phyloP scores from a whole-genome alignment of 2,329 filamentous ascomycete genomes.

The Chaetothyriales sp. region DNA sequence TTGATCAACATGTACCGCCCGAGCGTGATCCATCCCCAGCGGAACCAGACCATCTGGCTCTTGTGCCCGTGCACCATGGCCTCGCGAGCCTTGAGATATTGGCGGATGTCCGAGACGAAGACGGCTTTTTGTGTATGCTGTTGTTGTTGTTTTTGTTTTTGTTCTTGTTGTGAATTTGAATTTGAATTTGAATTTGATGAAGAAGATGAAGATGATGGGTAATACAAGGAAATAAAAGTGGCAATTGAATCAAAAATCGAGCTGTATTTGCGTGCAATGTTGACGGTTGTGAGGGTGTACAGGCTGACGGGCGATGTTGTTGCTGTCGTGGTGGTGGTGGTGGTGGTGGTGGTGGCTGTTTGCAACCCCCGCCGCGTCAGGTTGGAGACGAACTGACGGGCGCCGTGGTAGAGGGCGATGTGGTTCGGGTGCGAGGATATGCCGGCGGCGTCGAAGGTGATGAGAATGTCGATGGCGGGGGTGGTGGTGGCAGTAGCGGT shows the following conservation, averaged over 20 bases:
- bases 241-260: slow-evolving; percentile 60
- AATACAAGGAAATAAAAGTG: slow-evolving; percentile 40
- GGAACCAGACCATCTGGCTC: slow-evolving; percentile 98
- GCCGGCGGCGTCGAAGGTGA: slow-evolving; percentile 77
- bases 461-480: slow-evolving; percentile 55
- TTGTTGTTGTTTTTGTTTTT: slow-evolving; percentile 12
- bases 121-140: slow-evolving; percentile 41
- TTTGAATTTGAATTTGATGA: slow-evolving; percentile 7
- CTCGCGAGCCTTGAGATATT: slow-evolving; percentile 53
- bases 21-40: slow-evolving; percentile 83
- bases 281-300: slow-evolving; percentile 66
- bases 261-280: slow-evolving; percentile 64
- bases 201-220: slow-evolving; percentile 31
- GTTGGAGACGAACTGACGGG: slow-evolving; percentile 52
- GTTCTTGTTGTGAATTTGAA: slow-evolving; percentile 6
- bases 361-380: slow-evolving; percentile 47
- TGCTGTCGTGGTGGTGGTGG: slow-evolving; percentile 37
- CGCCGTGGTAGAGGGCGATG: slow-evolving; percentile 72
- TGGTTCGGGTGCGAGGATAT: slow-evolving; percentile 89
- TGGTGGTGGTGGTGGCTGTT: too few relatives aligned
- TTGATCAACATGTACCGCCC: slow-evolving; percentile 95
- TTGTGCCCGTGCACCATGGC: slow-evolving; percentile 84
- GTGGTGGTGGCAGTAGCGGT: neutral
- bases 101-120: slow-evolving; percentile 52
- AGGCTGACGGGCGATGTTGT: slow-evolving; percentile 63